These are phyloP conservation scores for Pythium volutum DNA, from an alignment of 352 stramenopile genomes.

Conservation along the genomic window DNA sequence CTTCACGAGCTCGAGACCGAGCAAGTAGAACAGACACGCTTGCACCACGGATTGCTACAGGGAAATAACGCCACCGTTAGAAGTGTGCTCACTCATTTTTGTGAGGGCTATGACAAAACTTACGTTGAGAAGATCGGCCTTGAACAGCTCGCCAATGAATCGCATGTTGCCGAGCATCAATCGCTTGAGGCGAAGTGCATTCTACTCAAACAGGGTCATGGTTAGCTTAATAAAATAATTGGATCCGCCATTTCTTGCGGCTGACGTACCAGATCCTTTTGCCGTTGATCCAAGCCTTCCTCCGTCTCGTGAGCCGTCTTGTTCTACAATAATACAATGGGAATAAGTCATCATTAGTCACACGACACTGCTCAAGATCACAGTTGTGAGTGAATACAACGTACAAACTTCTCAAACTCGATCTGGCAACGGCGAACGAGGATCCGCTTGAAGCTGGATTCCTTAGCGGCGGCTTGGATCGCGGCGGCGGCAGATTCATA, in stretches of 20 bases:
- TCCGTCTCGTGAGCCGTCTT: constrained; percentile 36
- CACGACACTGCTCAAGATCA: too few relatives aligned
- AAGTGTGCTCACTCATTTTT: not conserved
- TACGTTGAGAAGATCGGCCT: constrained; percentile 83
- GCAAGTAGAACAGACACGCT: constrained; percentile 75
- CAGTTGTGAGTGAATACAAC: not conserved
- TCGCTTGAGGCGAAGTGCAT: constrained; percentile 61
- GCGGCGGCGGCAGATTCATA: constrained; percentile 51
- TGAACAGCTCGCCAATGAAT: constrained; percentile 87
- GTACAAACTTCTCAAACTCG: constrained; percentile 80
- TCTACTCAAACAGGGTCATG: constrained; percentile 16
- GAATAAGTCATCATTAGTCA: not conserved
- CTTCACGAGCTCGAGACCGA: constrained; percentile 68
- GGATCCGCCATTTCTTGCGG: not conserved
- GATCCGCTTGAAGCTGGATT: constrained; percentile 71
- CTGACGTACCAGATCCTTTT: constrained; percentile 53
- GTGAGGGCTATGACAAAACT: not conserved
- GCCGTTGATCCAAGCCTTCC: constrained; percentile 39
- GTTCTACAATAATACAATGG: constrained; percentile 26
- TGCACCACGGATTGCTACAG: constrained; percentile 66
- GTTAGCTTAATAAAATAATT: not conserved
- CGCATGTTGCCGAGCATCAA: constrained; percentile 87
- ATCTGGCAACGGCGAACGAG: constrained; percentile 74
- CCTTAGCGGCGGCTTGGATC: constrained; percentile 37
- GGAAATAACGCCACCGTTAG: not conserved